Conservation (phyloP, 2,329 filamentous ascomycete genomes). For the Capronia americana region DNA sequence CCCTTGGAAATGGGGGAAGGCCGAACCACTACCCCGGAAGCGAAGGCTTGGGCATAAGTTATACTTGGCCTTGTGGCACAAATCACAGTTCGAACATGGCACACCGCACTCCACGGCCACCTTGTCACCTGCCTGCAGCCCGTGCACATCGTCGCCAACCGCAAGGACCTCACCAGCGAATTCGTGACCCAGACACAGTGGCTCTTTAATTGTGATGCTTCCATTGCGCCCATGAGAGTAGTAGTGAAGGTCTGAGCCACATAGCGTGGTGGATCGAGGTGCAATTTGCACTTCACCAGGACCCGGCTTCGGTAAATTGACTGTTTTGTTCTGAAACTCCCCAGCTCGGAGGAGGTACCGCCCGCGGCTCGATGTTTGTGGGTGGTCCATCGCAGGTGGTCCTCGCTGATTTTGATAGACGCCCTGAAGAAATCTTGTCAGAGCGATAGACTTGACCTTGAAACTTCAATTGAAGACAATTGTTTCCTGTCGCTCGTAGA, state of each 20-base stretch:
- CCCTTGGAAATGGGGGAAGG: slow-evolving; percentile 67
- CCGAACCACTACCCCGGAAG: slow-evolving; percentile 53
- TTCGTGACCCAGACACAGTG: slow-evolving; percentile 71
- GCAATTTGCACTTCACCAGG: slow-evolving; percentile 17
- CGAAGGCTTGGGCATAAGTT: slow-evolving; percentile 69
- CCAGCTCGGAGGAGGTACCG: slow-evolving; percentile 2
- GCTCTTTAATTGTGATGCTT: slow-evolving; percentile 65
- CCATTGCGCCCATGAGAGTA: slow-evolving; percentile 71
- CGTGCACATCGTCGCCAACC: slow-evolving; percentile 62
- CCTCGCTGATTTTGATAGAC: too few relatives aligned
- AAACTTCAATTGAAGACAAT: too few relatives aligned
- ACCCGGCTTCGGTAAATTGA: background rate
- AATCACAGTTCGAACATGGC: slow-evolving; percentile 66
- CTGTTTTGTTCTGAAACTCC: background rate
- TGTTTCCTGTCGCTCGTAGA: too few relatives aligned
- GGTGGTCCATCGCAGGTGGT: background rate
- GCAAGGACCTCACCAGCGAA: slow-evolving; percentile 66
- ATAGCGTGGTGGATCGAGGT: slow-evolving; percentile 19
- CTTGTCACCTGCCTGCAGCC: slow-evolving; percentile 64
- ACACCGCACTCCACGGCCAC: slow-evolving; percentile 72
- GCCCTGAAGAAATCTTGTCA: too few relatives aligned
- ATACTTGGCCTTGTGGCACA: slow-evolving; percentile 67
- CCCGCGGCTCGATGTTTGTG: background rate
- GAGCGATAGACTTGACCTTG: too few relatives aligned
- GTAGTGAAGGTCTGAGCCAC: slow-evolving; percentile 69